phyloP scores from a whole-genome alignment of 2,329 filamentous ascomycete genomes.

The Aureobasidium sp. region DNA sequence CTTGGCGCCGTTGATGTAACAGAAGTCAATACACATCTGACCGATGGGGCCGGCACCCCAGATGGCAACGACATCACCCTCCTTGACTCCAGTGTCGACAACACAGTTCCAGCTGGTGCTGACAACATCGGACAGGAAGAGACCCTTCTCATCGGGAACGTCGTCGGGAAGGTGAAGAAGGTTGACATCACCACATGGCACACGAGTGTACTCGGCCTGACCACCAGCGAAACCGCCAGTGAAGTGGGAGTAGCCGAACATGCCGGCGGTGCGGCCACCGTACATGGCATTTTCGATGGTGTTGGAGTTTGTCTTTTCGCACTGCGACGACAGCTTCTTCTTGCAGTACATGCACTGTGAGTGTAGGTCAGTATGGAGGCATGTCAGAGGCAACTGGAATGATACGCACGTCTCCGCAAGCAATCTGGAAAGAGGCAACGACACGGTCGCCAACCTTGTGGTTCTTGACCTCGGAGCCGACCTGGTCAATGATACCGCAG shows the following conservation, averaged over 20 bases:
- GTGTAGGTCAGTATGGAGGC: not conserved
- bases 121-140: constrained; percentile 75
- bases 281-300: constrained; percentile 66
- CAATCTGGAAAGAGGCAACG: constrained; percentile 81
- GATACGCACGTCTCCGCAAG: constrained; percentile 38
- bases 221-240: constrained; percentile 82
- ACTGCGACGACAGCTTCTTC: constrained; percentile 69
- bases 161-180: constrained; percentile 67
- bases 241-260: constrained; percentile 56
- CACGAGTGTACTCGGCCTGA: constrained; percentile 77
- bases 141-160: constrained; percentile 74
- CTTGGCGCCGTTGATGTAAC: constrained; percentile 61
- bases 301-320: constrained; percentile 71
- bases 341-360: constrained; percentile 63
- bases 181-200: constrained; percentile 73
- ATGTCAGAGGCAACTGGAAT: not conserved
- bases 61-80: constrained; percentile 68
- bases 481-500: constrained; percentile 41
- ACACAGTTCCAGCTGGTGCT: constrained; percentile 73
- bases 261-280: constrained; percentile 62
- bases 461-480: constrained; percentile 35
- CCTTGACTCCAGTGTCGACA: constrained; percentile 72
- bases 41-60: constrained; percentile 86
- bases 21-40: constrained; percentile 62
- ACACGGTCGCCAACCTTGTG: constrained; percentile 49